Evolutionary conservation across 306 rosid species (phyloP), one percentile per base, ranked within the genome.

Genomic region (Dryas alaskensis): DNA sequence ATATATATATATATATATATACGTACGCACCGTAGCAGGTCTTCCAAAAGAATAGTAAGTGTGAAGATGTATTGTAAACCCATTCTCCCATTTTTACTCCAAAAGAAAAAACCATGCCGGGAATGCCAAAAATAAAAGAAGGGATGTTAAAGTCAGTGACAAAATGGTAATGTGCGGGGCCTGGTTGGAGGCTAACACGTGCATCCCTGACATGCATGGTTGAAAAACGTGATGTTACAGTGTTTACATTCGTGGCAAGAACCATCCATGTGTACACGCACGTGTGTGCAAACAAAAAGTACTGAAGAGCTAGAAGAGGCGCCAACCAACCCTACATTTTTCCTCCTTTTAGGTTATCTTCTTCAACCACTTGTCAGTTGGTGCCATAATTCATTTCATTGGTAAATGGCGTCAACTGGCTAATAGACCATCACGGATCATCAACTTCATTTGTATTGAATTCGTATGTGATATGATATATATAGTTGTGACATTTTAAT

Each of bases 131-230:
- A 57, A 61, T 11, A 42, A 42, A 37, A 53, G 25, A 17, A 39
- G 37, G 37, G 4, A 13, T 16, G 22, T 25, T 8, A 3, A 65
- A 58, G 54, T 66, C 42, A 14, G 42, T 60, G 37, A 37, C 43
- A 57, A 58, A 17, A 57, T 22, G 61, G 7, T 3, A 16, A 4
- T 25, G 61, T 4, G 67, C 9, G 19, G 57, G 78, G 60, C 40
- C 67, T 43, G 39, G 49, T 59, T 6, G 74, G 39, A 49, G 64
- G 51, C 16, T 16, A 65, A 70, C 89, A 86, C 89, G 89, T 87
- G 94, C 83, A 85, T 22, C 46, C 8, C 94, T 83, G 93, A 86
- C 93, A 86, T 31, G 37, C 22, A 22, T 31, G 53, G 70, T 81
- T 79, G 89, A 88, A 88, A 82, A 64, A 51, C 59, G 22, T 47